Conservation (phyloP, 2,329 filamentous ascomycete genomes). For the Dactylellina drechsleri region DNA sequence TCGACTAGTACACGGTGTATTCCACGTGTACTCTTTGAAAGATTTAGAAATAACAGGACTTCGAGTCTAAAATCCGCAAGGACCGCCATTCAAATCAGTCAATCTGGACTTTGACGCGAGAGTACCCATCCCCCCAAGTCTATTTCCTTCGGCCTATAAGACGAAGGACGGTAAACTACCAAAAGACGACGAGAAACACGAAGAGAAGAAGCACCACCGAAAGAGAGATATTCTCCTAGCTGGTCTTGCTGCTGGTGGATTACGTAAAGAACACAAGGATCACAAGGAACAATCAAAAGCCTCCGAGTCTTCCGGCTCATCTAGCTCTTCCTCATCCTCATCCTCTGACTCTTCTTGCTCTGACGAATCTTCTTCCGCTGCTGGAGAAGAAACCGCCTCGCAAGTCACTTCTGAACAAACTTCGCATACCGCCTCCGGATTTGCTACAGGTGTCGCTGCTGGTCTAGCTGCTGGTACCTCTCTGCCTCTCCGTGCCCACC, state of each 20-base stretch:
- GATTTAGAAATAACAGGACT: constrained; percentile 54
- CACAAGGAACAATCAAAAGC: constrained; percentile 58
- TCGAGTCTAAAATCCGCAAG: constrained; percentile 54
- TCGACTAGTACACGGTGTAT: constrained; percentile 53
- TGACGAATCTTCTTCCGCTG: constrained; percentile 53
- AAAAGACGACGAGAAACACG: constrained; percentile 65
- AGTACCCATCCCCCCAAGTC: constrained; percentile 99
- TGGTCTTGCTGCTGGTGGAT: constrained; percentile 61
- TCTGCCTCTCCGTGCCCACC: constrained; percentile 44
- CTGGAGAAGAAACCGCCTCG: constrained; percentile 51
- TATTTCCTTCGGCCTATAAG: constrained; percentile 98
- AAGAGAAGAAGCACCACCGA: constrained; percentile 80
- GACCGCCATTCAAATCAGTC: constrained; percentile 71
- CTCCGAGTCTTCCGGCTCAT: constrained; percentile 24
- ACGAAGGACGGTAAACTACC: constrained; percentile 69
- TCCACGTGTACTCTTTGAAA: constrained; percentile 54
- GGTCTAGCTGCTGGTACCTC: constrained; percentile 40
- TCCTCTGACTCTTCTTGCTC: constrained; percentile 54
- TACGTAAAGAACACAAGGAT: constrained; percentile 64
- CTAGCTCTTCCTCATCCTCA: constrained; percentile 16
- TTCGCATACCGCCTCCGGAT: constrained; percentile 19
- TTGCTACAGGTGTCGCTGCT: constrained; percentile 44
- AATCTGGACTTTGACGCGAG: constrained; percentile 99
- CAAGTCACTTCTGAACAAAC: constrained; percentile 57
- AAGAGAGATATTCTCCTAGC: constrained; percentile 82